phyloP scores from a whole-genome alignment of 257 asterid genomes.

The Solanum raphanifolium region DNA sequence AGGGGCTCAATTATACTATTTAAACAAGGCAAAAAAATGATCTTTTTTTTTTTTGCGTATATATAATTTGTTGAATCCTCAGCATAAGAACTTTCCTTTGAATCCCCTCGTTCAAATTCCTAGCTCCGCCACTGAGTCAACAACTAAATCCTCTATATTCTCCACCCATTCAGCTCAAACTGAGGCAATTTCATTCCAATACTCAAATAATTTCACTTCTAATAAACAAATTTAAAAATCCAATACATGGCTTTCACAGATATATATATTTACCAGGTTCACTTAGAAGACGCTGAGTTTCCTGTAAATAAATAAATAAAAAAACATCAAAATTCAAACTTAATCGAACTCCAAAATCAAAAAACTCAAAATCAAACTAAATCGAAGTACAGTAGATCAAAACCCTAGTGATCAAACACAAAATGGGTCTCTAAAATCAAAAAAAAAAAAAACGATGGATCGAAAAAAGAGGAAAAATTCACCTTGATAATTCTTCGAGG shows the following conservation, averaged over 20 bases:
- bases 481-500: constrained; percentile 78
- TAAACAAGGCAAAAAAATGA: not conserved
- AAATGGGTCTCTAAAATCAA: not conserved
- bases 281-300: constrained; percentile 97
- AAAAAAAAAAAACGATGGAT: constrained; percentile 25
- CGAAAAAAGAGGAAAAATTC: constrained; percentile 33
- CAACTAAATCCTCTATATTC: not conserved
- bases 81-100: not conserved
- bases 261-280: constrained; percentile 62
- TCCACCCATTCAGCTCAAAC: not conserved
- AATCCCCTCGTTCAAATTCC: not conserved
- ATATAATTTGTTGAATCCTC: not conserved
- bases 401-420: constrained; percentile 12
- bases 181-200: not conserved
- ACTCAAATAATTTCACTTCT: not conserved
- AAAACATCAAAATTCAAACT: not conserved
- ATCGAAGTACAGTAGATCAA: not conserved
- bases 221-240: too few relatives aligned
- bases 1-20: not conserved
- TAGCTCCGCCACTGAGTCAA: not conserved
- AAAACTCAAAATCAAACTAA: not conserved
- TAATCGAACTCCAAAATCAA: not conserved
- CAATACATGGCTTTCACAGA: not conserved
- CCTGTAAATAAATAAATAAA: constrained; percentile 28
- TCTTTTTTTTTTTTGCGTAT: not conserved